Base-by-base conservation (phyloP, 257 asterid genomes). In the Fraxinus cuspidata region DNA sequence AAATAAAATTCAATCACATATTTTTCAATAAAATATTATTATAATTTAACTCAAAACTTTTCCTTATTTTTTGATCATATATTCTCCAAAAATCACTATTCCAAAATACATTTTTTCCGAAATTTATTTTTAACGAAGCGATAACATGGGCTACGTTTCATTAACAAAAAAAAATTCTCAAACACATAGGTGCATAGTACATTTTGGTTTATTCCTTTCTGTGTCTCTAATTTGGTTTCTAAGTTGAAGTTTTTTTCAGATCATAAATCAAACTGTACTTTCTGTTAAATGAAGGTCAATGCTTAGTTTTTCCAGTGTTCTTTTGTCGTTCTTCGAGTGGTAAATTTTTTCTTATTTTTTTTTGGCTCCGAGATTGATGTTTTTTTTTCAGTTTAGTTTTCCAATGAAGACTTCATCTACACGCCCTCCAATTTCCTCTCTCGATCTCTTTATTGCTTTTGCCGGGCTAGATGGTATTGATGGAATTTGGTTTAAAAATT, bases 281-380 rank as follows among this genome's bases (percentile, higher is more conserved):
- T 71, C 8, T 49, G 2, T 49, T 49, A 49, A 49, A 49, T 49
- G 21, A 8, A 16, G 19, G 4, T 18, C n/a, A 49, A 49, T 16
- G 21, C 23, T 40, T 11, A 49, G 58, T 49, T 58, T 58, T 23
- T 58, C 7, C 11, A 5, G 21, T 31, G 76, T 64, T 40, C 73
- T 63, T 23, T 11, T 38, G 1, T n/a, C 35, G 40, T 7, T 47
- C 16, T 21, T 16, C 11, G 12, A 64, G 8, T 8, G 38, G 32
- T 1, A 1, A 72, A n/a, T 31, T 73, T 28, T 63, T 73, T n/a
- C n/a, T n/a, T n/a, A n/a, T n/a, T 12, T 44, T 21, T 73, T 70
- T 37, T 51, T 51, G 78, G 70, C 76, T 81, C 40, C 83, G 81
- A 85, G 83, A 78, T 73, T 75, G 83, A 73, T 76, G 63, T 72